phyloP scores from a whole-genome alignment of 768 basidiomycete genomes.

The Obba rivulosa region DNA sequence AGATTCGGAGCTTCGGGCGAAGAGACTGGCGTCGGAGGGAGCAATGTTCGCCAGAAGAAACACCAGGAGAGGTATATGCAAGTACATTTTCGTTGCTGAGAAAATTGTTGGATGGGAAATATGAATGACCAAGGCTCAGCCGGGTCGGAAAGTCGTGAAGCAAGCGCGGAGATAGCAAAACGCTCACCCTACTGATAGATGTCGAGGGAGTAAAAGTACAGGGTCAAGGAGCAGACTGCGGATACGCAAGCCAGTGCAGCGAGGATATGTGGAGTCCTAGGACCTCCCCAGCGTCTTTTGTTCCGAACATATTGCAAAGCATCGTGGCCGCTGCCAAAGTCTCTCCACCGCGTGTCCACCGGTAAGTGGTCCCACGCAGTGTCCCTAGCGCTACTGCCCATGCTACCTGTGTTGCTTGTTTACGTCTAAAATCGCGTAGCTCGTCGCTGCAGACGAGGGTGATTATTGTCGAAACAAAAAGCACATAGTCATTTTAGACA shows the following conservation, averaged over 20 bases:
- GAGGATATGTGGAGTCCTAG: not conserved
- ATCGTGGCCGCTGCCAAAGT: no score
- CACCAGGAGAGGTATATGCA: constrained; percentile 23
- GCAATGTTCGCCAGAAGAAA: constrained; percentile 26
- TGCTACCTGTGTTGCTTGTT: no score
- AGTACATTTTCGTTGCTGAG: constrained; percentile 18
- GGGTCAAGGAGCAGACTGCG: not conserved
- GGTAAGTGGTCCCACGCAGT: no score
- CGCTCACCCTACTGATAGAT: constrained; percentile 2
- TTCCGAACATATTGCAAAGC: no score
- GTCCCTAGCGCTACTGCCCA: no score
- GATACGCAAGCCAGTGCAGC: not conserved
- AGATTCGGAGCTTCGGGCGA: constrained; percentile 25
- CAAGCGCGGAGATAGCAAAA: constrained; percentile 3
- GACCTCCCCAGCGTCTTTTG: no score
- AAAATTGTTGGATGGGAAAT: not conserved
- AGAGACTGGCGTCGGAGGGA: constrained; percentile 22
- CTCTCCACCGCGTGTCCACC: no score
- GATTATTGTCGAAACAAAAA: no score
- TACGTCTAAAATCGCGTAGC: no score
- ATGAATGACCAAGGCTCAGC: not conserved
- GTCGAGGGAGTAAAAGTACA: not conserved
- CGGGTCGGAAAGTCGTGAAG: constrained; percentile 1
- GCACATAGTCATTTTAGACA: no score
- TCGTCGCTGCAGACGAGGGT: no score